Conservation (phyloP, 2,329 filamentous ascomycete species). For the Paecilomyces formosus region DNA sequence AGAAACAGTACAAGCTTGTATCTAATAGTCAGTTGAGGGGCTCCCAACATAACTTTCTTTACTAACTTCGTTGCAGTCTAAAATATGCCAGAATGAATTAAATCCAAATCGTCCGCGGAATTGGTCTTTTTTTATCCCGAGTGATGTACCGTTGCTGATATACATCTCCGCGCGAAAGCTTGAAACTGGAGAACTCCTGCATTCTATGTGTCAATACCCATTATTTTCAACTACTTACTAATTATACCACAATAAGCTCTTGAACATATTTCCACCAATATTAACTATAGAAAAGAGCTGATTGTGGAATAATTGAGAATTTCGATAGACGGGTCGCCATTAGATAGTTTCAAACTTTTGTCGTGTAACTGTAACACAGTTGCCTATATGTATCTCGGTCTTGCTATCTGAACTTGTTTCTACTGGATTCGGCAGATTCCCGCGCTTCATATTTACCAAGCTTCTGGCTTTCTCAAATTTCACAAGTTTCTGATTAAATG, state of each 20-base stretch:
- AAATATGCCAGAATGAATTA: slow-evolving; percentile 44
- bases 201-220: too few species aligned
- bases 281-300: too few species aligned
- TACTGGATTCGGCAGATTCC: slow-evolving; percentile 35
- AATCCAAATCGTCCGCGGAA: slow-evolving; percentile 38
- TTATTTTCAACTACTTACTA: too few species aligned
- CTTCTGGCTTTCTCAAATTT: neutral
- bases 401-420: slow-evolving; percentile 41
- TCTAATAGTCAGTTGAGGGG: slow-evolving; percentile 30
- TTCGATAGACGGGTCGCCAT: too few species aligned
- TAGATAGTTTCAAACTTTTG: too few species aligned
- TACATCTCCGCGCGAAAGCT: too few species aligned
- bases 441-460: neutral
- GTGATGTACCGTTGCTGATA: neutral
- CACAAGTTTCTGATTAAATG: neutral
- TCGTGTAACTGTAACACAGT: too few species aligned
- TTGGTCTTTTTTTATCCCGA: too few species aligned
- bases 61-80: slow-evolving; percentile 24
- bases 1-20: slow-evolving; percentile 43
- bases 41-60: neutral
- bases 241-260: too few species aligned
- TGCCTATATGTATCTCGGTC: slow-evolving; percentile 43
- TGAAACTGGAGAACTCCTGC: too few species aligned
- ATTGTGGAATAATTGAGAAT: too few species aligned
- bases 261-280: too few species aligned